A percentile compares a stretch with the other conserved stretches of the same genome.
These are phyloP conservation scores for Cryptococcus sp. DNA, from an alignment of 1,284 basidiomycete species.

Conservation along the genomic window DNA sequence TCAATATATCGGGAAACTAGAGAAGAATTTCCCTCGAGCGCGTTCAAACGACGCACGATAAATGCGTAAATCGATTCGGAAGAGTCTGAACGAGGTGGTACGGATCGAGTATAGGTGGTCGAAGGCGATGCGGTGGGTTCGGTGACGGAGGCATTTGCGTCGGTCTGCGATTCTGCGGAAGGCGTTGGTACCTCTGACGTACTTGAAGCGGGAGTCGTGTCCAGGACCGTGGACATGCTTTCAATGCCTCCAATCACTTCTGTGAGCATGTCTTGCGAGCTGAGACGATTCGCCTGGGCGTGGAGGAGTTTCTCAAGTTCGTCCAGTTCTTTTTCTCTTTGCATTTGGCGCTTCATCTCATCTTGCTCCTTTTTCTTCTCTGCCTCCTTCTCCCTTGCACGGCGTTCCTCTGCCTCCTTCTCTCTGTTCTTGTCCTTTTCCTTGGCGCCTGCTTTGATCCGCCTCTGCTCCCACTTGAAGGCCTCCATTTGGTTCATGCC, in stretches of 20 bases:
- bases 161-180: neutral
- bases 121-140: constrained; percentile 7
- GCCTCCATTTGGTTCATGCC: constrained; percentile 96
- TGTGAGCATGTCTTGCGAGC: constrained; percentile 16
- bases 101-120: constrained; percentile 14
- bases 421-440: constrained; percentile 32
- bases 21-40: constrained; percentile 84
- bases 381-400: constrained; percentile 36
- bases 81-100: constrained; percentile 53
- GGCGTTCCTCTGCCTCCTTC: constrained; percentile 23
- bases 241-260: neutral
- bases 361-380: constrained; percentile 27
- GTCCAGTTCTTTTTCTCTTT: constrained; percentile 38
- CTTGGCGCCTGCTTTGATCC: constrained; percentile 26
- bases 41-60: constrained; percentile 88
- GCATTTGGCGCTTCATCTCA: constrained; percentile 23
- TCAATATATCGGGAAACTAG: constrained; percentile 86
- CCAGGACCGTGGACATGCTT: neutral
- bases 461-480: constrained; percentile 78
- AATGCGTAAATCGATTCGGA: constrained; percentile 97
- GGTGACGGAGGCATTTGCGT: neutral
- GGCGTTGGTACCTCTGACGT: neutral
- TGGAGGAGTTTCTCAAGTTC: constrained; percentile 42
- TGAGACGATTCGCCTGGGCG: constrained; percentile 32
- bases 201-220: neutral